A percentile compares a stretch with the other conserved stretches of the same genome.
phyloP scores from a whole-genome alignment of 768 basidiomycete species.

The Heimioporus sp. region DNA sequence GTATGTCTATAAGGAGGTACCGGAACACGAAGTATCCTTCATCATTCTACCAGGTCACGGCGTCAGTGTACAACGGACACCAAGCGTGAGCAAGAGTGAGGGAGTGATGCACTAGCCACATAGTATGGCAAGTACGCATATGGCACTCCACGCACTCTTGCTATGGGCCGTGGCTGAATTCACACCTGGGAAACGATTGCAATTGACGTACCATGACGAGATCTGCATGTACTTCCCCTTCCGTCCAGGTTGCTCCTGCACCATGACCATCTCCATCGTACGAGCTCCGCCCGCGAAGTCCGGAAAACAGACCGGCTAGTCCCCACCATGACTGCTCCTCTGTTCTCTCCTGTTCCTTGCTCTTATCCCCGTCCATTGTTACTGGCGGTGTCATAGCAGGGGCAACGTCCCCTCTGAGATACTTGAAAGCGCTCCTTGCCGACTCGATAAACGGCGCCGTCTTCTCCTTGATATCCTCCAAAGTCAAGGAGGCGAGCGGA shows the following conservation, averaged over 20 bases:
- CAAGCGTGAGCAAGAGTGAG: constrained; percentile 1
- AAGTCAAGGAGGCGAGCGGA: constrained; percentile 49
- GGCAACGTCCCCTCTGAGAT: constrained; percentile 63
- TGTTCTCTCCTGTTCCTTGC: constrained; percentile 28
- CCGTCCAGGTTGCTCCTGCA: constrained; percentile 51
- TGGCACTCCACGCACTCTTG: not conserved
- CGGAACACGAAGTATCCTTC: constrained; percentile 77
- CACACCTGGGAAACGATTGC: constrained; percentile 3
- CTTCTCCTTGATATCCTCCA: constrained; percentile 53
- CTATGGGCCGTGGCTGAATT: not conserved
- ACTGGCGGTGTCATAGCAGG: constrained; percentile 34
- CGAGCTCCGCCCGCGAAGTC: constrained; percentile 46
- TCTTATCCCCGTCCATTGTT: constrained; percentile 26
- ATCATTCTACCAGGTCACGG: constrained; percentile 49
- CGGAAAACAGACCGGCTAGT: constrained; percentile 67
- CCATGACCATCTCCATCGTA: constrained; percentile 29
- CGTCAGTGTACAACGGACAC: constrained; percentile 7
- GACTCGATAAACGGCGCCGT: constrained; percentile 43
- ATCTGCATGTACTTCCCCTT: constrained; percentile 82
- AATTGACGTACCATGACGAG: constrained; percentile 58
- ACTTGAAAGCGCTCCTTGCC: constrained; percentile 61
- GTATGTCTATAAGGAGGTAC: constrained; percentile 77
- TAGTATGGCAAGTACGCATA: constrained; percentile 1
- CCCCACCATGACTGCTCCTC: constrained; percentile 45
- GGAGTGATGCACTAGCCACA: not conserved